Evolutionary conservation across 73 alveolate species (phyloP).

Genomic region (Halteria grandinella): DNA sequence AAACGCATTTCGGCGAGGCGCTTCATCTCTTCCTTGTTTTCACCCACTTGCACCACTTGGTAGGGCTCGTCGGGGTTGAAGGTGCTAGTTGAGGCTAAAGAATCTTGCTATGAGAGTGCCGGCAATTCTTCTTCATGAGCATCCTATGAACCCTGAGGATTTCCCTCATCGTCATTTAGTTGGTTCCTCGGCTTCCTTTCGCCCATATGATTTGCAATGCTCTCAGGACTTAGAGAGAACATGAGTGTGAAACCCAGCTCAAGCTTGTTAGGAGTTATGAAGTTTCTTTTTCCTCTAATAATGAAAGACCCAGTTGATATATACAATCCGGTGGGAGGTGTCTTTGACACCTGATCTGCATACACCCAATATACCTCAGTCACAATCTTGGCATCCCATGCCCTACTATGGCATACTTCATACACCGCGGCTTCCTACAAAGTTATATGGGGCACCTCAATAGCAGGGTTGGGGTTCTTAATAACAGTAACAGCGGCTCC

Average conservation of each 20-base stretch:
- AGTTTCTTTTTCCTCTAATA: conserved; percentile 92
- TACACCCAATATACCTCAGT: conserved; percentile 90
- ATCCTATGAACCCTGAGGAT: background rate
- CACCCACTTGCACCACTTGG: conserved; percentile 40
- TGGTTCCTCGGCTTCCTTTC: conserved; percentile 71
- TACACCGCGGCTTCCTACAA: conserved; percentile 83
- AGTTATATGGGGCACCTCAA: conserved; percentile 78
- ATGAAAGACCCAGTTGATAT: conserved; percentile 87
- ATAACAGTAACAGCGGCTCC: conserved; percentile 91
- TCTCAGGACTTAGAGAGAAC: conserved; percentile 80
- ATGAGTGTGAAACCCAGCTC: conserved; percentile 86
- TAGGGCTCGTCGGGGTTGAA: background rate
- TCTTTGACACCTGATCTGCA: conserved; percentile 86
- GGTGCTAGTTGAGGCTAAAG: background rate
- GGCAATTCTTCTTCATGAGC: background rate
- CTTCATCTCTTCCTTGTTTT: conserved; percentile 8
- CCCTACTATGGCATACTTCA: conserved; percentile 76
- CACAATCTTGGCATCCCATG: conserved; percentile 89
- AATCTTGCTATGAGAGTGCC: no score
- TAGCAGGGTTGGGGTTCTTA: conserved; percentile 79
- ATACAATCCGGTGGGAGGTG: conserved; percentile 87
- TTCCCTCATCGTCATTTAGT: conserved; percentile 53
- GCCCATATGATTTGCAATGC: conserved; percentile 75
- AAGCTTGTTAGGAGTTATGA: conserved; percentile 80
- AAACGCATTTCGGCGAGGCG: background rate